A percentile compares a stretch with the other conserved stretches of the same genome.
Evolutionary conservation across 495 filamentous ascomycete genomes (phyloP).

Genomic region (Penicillium argentinense): DNA sequence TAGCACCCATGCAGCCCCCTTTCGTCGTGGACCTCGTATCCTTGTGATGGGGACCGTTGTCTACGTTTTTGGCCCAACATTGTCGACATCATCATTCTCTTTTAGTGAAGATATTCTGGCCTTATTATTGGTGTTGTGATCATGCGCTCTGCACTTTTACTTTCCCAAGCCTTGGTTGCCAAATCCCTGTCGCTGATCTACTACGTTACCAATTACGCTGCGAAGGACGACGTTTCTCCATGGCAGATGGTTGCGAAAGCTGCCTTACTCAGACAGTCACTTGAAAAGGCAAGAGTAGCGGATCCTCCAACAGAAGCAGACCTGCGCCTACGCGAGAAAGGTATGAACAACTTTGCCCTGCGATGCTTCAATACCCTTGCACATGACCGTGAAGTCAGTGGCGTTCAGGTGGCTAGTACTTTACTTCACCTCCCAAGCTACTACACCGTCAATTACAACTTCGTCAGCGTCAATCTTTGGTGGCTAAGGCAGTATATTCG

Average conservation of each 20-base stretch:
- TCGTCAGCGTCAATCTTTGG: neutral
- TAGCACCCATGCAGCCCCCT: no score
- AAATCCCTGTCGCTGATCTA: conserved; percentile 15
- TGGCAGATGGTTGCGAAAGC: conserved; percentile 6
- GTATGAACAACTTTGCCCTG: neutral
- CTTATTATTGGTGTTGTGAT: no score
- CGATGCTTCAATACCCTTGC: neutral
- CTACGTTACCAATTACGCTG: conserved; percentile 22
- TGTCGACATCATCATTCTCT: no score
- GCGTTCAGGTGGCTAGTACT: neutral
- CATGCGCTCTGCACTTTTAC: no score
- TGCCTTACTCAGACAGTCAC: neutral
- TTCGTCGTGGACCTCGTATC: no score
- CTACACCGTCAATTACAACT: neutral
- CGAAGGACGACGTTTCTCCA: conserved; percentile 15
- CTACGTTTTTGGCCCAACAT: no score
- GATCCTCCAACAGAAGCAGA: neutral
- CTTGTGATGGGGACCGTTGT: no score
- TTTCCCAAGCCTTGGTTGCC: no score
- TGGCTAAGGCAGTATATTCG: neutral
- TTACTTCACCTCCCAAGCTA: neutral
- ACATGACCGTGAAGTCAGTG: neutral
- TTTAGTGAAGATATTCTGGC: no score
- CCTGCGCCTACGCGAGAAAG: neutral
- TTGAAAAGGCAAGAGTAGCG: neutral